phyloP scores from a whole-genome alignment of 768 basidiomycete species.

The Hericium coralloides region DNA sequence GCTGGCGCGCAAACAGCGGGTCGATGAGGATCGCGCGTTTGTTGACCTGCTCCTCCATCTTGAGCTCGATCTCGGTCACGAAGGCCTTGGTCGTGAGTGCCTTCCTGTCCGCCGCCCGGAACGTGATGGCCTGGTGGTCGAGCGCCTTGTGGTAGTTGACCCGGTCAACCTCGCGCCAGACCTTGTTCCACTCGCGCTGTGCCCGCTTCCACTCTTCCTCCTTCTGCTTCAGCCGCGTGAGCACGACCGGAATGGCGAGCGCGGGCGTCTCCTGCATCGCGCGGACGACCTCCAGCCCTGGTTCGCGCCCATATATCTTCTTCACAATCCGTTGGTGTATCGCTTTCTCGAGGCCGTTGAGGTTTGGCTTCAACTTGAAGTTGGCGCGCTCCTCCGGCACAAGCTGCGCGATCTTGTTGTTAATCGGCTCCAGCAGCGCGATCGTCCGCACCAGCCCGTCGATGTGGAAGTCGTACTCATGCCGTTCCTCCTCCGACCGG shows the following conservation, averaged over 20 bases:
- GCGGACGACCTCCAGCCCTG: constrained; percentile 71
- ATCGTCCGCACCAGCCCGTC: constrained; percentile 93
- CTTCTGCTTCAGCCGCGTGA: constrained; percentile 86
- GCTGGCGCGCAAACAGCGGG: constrained; percentile 45
- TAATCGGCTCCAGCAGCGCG: constrained; percentile 82
- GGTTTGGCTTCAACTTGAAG: constrained; percentile 85
- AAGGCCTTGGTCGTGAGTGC: constrained; percentile 66
- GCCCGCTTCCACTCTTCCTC: constrained; percentile 99
- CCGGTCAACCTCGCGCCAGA: constrained; percentile 95
- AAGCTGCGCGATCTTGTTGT: constrained; percentile 77
- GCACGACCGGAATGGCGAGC: constrained; percentile 82
- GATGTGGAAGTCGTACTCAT: constrained; percentile 98
- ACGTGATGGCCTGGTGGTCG: constrained; percentile 87
- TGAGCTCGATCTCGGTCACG: constrained; percentile 76
- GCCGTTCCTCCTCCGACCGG: constrained; percentile 93
- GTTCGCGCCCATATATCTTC: constrained; percentile 91
- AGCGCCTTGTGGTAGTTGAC: constrained; percentile 89
- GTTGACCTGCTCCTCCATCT: constrained; percentile 74
- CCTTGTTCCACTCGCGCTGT: constrained; percentile 96
- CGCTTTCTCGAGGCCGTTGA: constrained; percentile 75
- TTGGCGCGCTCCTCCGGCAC: constrained; percentile 64
- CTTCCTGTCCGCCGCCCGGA: constrained; percentile 89
- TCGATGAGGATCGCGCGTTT: constrained; percentile 55
- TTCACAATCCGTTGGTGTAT: constrained; percentile 92
- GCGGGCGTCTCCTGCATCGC: constrained; percentile 92